A percentile compares a stretch with the other conserved stretches of the same genome.
Conservation (phyloP, 83 land plant species). For the Diphasiastrum complanatum region DNA sequence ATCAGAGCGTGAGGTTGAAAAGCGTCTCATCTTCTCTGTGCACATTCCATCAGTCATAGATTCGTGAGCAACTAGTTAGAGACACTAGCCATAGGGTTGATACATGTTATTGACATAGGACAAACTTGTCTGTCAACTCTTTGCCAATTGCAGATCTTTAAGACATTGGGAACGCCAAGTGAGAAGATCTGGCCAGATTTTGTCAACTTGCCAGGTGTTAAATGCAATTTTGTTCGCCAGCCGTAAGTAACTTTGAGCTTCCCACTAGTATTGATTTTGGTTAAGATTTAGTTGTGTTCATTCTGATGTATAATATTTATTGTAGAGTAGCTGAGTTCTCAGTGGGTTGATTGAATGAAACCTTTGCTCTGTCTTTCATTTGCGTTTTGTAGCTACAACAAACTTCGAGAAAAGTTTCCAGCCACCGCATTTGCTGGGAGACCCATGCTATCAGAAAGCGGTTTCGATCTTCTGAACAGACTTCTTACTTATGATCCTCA, state of each 20-base stretch:
- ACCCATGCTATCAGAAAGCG: constrained; percentile 61
- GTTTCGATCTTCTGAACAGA: constrained; percentile 62
- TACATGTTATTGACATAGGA: too few relatives aligned
- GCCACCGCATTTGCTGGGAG: constrained; percentile 66
- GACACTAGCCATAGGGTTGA: too few relatives aligned
- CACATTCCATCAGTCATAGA: too few relatives aligned
- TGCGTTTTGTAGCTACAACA: constrained; percentile 53
- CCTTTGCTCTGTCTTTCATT: too few relatives aligned
- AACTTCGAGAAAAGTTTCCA: constrained; percentile 83
- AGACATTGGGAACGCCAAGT: constrained; percentile 76
- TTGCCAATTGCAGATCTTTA: constrained; percentile 56
- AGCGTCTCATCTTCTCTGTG: too few relatives aligned
- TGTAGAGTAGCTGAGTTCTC: too few relatives aligned
- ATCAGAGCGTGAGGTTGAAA: too few relatives aligned
- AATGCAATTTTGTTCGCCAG: constrained; percentile 61
- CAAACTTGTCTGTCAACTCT: neutral
- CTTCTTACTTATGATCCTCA: constrained; percentile 69
- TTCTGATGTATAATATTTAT: neutral
- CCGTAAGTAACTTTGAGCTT: constrained; percentile 44
- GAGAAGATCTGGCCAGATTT: constrained; percentile 90
- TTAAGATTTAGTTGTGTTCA: neutral
- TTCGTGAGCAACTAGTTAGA: too few relatives aligned
- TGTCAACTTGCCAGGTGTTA: constrained; percentile 59
- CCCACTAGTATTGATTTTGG: neutral
- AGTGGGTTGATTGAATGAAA: too few relatives aligned